These are phyloP conservation scores for Erigeron philadelphicus DNA, from an alignment of 140 eudicot species.

Conservation along the genomic window DNA sequence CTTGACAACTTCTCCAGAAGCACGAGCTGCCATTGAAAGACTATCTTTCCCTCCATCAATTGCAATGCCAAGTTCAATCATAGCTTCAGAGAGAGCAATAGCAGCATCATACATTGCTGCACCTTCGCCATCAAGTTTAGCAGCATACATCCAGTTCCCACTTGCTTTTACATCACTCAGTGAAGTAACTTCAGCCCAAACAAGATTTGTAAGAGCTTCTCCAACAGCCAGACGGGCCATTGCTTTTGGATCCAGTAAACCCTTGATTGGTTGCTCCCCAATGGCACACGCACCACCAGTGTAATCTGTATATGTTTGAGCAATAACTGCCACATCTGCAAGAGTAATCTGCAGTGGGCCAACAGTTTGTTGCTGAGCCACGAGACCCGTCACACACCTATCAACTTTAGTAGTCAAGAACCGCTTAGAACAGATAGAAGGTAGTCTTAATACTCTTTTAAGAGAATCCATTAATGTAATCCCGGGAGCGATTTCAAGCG, in stretches of 20 bases:
- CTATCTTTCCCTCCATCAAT: slow-evolving; percentile 96
- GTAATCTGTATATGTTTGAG: slow-evolving; percentile 61
- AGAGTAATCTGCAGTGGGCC: slow-evolving; percentile 89
- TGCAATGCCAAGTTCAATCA: slow-evolving; percentile 91
- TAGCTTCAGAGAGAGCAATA: slow-evolving; percentile 67
- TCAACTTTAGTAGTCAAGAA: slow-evolving; percentile 88
- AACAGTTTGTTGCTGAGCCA: slow-evolving; percentile 93
- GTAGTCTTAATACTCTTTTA: slow-evolving; percentile 75
- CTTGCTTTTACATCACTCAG: slow-evolving; percentile 90
- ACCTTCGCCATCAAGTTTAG: slow-evolving; percentile 95
- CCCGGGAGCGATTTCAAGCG: slow-evolving; percentile 87
- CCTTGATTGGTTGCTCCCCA: slow-evolving; percentile 91
- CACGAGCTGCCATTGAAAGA: slow-evolving; percentile 87
- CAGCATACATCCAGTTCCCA: slow-evolving; percentile 99
- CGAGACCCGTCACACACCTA: slow-evolving; percentile 93
- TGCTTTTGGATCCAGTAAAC: slow-evolving; percentile 82
- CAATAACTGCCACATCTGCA: slow-evolving; percentile 90
- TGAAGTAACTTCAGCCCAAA: slow-evolving; percentile 80
- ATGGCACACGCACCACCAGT: slow-evolving; percentile 97
- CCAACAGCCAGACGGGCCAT: slow-evolving; percentile 97
- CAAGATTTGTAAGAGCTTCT: slow-evolving; percentile 91
- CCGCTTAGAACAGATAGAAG: slow-evolving; percentile 78
- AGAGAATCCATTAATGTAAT: slow-evolving; percentile 60
- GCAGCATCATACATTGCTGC: slow-evolving; percentile 99
- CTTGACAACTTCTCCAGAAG: slow-evolving; percentile 80